Conservation (phyloP, 2,329 filamentous ascomycete species). For the Trichoderma sp. region DNA sequence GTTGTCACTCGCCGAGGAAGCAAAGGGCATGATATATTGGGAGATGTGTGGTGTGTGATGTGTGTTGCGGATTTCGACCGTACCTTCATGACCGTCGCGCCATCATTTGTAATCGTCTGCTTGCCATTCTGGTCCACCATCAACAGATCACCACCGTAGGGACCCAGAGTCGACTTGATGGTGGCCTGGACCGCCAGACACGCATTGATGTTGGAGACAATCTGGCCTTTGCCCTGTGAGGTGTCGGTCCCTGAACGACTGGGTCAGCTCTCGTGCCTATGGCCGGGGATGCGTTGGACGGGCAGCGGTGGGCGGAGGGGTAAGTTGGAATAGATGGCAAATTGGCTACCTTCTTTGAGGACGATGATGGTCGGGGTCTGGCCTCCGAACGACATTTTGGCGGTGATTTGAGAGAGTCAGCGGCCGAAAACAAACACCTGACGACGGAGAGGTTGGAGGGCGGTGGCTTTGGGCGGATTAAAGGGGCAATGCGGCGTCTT, state of each 20-base stretch:
- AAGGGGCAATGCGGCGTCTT: conserved; percentile 18
- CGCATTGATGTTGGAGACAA: conserved; percentile 97
- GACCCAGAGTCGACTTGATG: conserved; percentile 92
- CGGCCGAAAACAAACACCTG: neutral
- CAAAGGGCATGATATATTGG: neutral
- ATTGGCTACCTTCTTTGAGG: conserved; percentile 82
- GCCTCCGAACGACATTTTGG: conserved; percentile 88
- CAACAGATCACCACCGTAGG: conserved; percentile 93
- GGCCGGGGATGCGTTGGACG: neutral
- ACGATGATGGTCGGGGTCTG: conserved; percentile 98
- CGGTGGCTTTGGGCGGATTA: conserved; percentile 20
- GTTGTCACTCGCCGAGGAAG: neutral
- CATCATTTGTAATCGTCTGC: conserved; percentile 98
- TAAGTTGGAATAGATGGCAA: conserved; percentile 28
- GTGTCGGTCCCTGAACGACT: conserved; percentile 76
- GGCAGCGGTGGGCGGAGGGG: conserved; percentile 36
- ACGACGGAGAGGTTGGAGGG: conserved; percentile 13
- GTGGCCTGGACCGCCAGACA: conserved; percentile 94
- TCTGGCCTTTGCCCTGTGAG: conserved; percentile 94
- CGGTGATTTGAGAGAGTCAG: neutral
- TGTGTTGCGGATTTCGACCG: conserved; percentile 13
- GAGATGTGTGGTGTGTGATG: neutral
- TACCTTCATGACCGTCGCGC: conserved; percentile 98
- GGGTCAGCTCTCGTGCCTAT: neutral
- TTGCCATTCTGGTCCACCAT: conserved; percentile 93